Base-by-base conservation (phyloP, 2,329 filamentous ascomycete genomes). In the Neonectria magnoliae region DNA sequence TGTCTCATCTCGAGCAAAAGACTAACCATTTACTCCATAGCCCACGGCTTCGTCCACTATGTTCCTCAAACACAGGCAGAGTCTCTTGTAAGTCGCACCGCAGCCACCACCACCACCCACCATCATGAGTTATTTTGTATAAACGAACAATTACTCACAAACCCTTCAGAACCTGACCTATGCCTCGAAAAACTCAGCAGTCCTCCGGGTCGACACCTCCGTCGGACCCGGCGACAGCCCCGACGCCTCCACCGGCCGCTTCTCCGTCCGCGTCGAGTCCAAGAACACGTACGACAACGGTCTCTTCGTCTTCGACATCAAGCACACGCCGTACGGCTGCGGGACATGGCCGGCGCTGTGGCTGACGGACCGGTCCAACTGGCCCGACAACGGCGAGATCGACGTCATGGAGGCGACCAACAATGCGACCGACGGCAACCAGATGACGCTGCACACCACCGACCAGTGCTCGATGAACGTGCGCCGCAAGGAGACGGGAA, bases 251-350 rank as follows among this genome's bases (percentile, higher is more conserved):
- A 87, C 83, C 0, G 89, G 88, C 53, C 87, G 89, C 22, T 87
- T 87, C 77, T 90, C 88, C 0, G 88, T 91, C 14, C 87, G 89
- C 14, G 79, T 91, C 60, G 83, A 87, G 65, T 91, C 88, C 38
- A 89, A 87, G 72, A 80, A 76, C 48, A 84, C 84, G 48, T 91
- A 90, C 76, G 77, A 88, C 71, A 78, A 75, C n/a, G 89, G 89
- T 0, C 84, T 91, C n/a, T 91, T 91, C 78, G 80, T 91, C 71
- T 91, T 91, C 71, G 88, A 91, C 72, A 81, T 91, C 68, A 82
- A 84, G 65, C 89, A 91, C 77, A 86, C 86, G 0, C 89, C 89
- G 0, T 86, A 82, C 70, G 89, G 88, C 45, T 91, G 89, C 72
- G 88, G 83, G 4, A 88, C 84, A 22, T 91, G 87, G 90, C 87